Base-by-base conservation (phyloP, 495 filamentous ascomycete genomes). In the Staphylotrichum longicolle region DNA sequence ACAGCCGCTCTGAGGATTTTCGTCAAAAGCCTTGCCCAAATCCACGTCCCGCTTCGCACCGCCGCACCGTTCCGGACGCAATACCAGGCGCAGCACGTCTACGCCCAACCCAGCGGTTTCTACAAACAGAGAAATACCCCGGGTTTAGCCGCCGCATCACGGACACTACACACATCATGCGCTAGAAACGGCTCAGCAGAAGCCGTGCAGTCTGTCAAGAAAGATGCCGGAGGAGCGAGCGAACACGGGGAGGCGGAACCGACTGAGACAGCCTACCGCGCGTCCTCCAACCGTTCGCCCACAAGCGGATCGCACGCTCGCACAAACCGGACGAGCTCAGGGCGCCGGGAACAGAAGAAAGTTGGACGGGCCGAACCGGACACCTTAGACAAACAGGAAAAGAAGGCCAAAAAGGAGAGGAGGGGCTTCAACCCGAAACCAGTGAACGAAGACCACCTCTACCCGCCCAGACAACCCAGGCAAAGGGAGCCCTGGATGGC, bases 1-100 rank as follows among this genome's bases (percentile, higher is more conserved):
- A 72, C 70, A n/a, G 68, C 72, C 15, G 72, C 79, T 15, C 66
- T 83, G 51, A 65, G 72, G 48, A 66, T 80, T 20, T 85, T 85
- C 55, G 69, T 84, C 10, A 73, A 75, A 34, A 80, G 71, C 57
- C 68, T 85, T 52, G 72, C 77, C 7, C 74, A 77, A 52, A 49
- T 82, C 39, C 74, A 80, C 50, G 32, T 77, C n/a, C 62, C 66
- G 34, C 32, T 59, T 5, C 58, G 65, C 14, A 51, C 55, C 12
- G 33, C 63, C 9, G 48, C 61, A 9, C 56, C 63, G 8, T 58
- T 60, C 52, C 32, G 57, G 11, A 40, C 60, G 20, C 60, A 41
- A 49, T 46, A 56, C 10, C 45, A 49, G 20, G 14, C 33, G 44
- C 61, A 40, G n/a, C 34, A 42, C 9, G 7, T 54, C 2, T 15